phyloP scores from a whole-genome alignment of 805 yeast genomes.

The Yamadazyma kitorensis region DNA sequence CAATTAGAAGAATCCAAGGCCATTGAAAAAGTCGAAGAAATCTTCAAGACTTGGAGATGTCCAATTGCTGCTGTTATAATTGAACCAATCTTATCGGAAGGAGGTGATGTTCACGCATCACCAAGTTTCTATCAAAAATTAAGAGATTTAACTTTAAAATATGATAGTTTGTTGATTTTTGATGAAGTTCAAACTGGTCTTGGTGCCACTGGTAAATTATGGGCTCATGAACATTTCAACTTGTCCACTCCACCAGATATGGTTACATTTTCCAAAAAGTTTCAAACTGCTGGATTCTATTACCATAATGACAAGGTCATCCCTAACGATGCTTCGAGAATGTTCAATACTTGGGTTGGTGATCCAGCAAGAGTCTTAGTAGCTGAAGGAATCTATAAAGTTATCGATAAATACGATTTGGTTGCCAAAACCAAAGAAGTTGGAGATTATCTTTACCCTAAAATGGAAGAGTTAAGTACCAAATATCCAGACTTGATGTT shows the following conservation, averaged over 20 bases:
- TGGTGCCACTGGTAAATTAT: slow-evolving; percentile 60
- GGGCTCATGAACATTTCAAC: slow-evolving; percentile 69
- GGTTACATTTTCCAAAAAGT: slow-evolving; percentile 71
- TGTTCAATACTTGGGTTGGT: slow-evolving; percentile 91
- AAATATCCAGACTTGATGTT: slow-evolving; percentile 58
- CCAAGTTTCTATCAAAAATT: slow-evolving; percentile 74
- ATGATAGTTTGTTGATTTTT: slow-evolving; percentile 67
- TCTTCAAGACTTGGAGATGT: slow-evolving; percentile 50
- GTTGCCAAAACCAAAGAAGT: slow-evolving; percentile 52
- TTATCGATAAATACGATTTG: slow-evolving; percentile 58
- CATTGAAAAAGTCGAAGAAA: slow-evolving; percentile 66
- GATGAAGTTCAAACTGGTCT: slow-evolving; percentile 90
- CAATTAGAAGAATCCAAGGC: slow-evolving; percentile 75
- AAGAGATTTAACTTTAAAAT: slow-evolving; percentile 66
- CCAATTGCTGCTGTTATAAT: slow-evolving; percentile 84
- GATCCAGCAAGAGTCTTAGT: slow-evolving; percentile 77
- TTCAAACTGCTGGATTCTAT: slow-evolving; percentile 84
- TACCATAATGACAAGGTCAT: slow-evolving; percentile 64
- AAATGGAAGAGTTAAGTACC: slow-evolving; percentile 48
- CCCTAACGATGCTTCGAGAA: slow-evolving; percentile 78
- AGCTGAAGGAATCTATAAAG: slow-evolving; percentile 67
- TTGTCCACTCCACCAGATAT: slow-evolving; percentile 72
- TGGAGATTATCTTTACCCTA: slow-evolving; percentile 61
- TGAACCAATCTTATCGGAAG: slow-evolving; percentile 89
- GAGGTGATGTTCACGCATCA: slow-evolving; percentile 86